Evolutionary conservation across 2,329 filamentous ascomycete genomes (phyloP), one percentile per base, ranked within the genome.

Genomic region (Drechslerella stenobrocha): DNA sequence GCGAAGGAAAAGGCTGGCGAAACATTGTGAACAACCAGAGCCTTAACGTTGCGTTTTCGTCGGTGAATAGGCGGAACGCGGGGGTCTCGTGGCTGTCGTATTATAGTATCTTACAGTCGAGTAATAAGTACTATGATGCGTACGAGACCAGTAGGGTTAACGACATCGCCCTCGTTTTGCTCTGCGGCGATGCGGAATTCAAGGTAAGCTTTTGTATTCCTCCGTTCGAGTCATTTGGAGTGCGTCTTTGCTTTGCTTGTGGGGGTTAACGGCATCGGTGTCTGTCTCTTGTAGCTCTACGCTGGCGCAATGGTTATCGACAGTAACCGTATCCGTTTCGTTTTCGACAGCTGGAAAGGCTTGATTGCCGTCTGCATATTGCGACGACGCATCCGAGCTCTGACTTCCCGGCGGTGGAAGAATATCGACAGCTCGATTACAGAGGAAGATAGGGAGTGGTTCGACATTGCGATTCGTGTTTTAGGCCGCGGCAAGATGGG

Each of bases 41-140:
- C 44, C 90, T 98, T 72, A 90, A 85, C 60, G 79, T 98, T 18
- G 90, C 95, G 72, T 88, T 90, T 0, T 88, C 87, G 0, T 95
- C 90, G 0, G 89, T 98, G 71, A 97, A 97, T 76, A 90, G 90
- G 74, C 82, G 81, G 5, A 80, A 80, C 65, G 79, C 80, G 37
- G 79, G 90, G 35, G 44, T 59, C 22, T 87, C 85, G 74, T 97
- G 89, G 85, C 79, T 98, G 44, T 93, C 89, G 0, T 98, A 96
- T 76, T 97, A 97, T 78, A 88, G 95, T 75, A 96, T 97, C 70
- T 95, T 97, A 89, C 91, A 96, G 76, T 87, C 88, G 1, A 90
- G 87, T 80, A 67, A 22, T 46, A 78, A 89, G 86, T 82, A 87
- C 73, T 89, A 92, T 71, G 95, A 96, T 71, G 93, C 93, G 0